Conservation (phyloP, 176 grass and related monocot genomes). For the Carex littledalei region DNA sequence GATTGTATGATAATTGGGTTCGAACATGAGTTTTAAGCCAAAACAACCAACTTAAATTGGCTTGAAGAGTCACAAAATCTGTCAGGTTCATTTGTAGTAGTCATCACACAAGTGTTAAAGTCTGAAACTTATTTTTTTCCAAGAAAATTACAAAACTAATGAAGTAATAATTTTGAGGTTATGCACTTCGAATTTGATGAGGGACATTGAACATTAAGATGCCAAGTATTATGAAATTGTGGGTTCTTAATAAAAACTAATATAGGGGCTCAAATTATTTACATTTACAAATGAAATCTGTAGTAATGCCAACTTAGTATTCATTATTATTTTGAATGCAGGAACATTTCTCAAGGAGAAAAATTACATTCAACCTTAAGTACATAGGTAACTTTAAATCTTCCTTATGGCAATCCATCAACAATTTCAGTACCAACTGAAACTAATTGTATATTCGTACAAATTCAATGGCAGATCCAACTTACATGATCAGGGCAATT, state of each 20-base stretch:
- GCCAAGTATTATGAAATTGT: neutral
- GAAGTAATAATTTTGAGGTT: neutral
- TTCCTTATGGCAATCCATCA: neutral
- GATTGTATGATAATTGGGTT: neutral
- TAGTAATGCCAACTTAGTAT: neutral
- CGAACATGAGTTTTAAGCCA: neutral
- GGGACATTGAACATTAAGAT: neutral
- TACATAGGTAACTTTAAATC: conserved; percentile 41
- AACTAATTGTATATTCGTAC: neutral
- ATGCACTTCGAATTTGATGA: neutral
- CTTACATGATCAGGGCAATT: conserved; percentile 88
- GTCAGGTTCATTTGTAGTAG: neutral
- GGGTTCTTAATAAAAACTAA: neutral
- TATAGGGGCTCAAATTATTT: neutral
- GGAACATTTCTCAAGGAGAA: conserved; percentile 58
- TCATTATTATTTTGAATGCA: conserved; percentile 20
- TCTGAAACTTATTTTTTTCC: neutral
- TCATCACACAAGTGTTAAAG: too few relatives aligned
- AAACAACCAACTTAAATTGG: neutral
- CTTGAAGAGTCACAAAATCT: neutral
- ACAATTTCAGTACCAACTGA: conserved; percentile 3
- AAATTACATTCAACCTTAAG: conserved; percentile 55
- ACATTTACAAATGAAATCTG: neutral
- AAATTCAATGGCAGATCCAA: conserved; percentile 47
- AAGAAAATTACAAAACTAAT: neutral